These are phyloP conservation scores for Epichloe elymi DNA, from an alignment of 2,329 filamentous ascomycete species.

Conservation along the genomic window DNA sequence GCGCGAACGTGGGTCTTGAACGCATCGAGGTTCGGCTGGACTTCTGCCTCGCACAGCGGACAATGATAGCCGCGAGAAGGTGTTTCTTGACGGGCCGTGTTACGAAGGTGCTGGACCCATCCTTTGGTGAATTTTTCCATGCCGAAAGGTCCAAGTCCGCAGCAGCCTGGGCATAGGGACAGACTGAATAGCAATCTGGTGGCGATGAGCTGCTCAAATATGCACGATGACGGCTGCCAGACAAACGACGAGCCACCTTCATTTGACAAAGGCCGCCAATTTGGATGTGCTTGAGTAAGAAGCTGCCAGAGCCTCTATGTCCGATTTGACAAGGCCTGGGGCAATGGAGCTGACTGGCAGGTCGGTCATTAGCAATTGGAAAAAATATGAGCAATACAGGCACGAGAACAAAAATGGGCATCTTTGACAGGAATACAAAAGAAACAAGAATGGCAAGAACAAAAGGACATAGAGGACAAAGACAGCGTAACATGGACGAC, in stretches of 20 bases:
- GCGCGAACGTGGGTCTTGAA: constrained; percentile 15
- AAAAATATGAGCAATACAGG: background rate
- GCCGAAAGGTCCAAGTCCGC: background rate
- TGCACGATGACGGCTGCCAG: background rate
- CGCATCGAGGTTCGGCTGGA: constrained; percentile 12
- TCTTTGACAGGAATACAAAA: background rate
- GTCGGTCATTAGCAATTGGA: background rate
- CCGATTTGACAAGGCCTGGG: background rate
- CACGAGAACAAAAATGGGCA: background rate
- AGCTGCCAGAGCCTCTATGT: background rate
- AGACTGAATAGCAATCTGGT: background rate
- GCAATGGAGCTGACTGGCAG: background rate
- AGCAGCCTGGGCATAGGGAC: background rate
- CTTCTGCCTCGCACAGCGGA: constrained; percentile 13
- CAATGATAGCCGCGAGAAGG: constrained; percentile 8
- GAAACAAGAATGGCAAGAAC: too few relatives aligned
- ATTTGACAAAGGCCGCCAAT: background rate
- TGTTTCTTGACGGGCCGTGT: constrained; percentile 11
- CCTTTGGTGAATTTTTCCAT: constrained; percentile 9
- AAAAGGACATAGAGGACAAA: background rate
- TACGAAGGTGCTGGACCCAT: constrained; percentile 15
- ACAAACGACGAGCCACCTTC: background rate
- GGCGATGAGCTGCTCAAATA: background rate
- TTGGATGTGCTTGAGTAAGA: background rate
- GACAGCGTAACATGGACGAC: background rate